phyloP scores from a whole-genome alignment of 805 yeast genomes.

The Metschnikowia gelsemii region DNA sequence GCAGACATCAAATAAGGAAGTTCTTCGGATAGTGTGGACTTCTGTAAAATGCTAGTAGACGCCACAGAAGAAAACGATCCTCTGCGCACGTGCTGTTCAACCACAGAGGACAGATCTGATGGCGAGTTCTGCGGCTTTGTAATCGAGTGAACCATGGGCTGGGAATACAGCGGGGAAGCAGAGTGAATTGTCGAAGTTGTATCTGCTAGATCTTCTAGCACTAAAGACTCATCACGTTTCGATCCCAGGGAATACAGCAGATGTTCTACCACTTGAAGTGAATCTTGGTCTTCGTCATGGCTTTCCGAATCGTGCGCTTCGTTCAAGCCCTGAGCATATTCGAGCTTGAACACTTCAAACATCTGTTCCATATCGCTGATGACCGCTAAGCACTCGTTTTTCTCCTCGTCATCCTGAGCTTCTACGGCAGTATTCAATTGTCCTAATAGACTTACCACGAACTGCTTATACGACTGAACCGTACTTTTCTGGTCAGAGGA shows the following conservation, averaged over 20 bases:
- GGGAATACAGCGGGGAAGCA: slow-evolving; percentile 22
- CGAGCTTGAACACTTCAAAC: slow-evolving; percentile 55
- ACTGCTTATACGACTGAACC: slow-evolving; percentile 50
- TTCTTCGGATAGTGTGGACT: slow-evolving; percentile 60
- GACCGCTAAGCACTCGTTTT: slow-evolving; percentile 65
- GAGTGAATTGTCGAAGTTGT: slow-evolving; percentile 25
- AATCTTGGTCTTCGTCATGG: neutral
- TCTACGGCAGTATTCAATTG: slow-evolving; percentile 58
- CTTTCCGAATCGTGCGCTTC: neutral
- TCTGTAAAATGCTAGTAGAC: slow-evolving; percentile 41
- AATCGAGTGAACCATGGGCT: slow-evolving; percentile 42
- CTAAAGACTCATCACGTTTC: slow-evolving; percentile 17
- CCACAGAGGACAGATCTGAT: slow-evolving; percentile 7
- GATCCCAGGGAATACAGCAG: neutral
- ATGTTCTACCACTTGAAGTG: neutral
- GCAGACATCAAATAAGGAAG: slow-evolving; percentile 67
- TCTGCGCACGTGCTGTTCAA: slow-evolving; percentile 21
- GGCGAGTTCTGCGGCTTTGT: slow-evolving; percentile 20
- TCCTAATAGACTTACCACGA: slow-evolving; percentile 55
- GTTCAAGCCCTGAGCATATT: slow-evolving; percentile 27
- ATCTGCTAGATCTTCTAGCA: slow-evolving; percentile 31
- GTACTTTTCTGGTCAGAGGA: slow-evolving; percentile 28
- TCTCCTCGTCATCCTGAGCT: slow-evolving; percentile 53
- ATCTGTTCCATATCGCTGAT: slow-evolving; percentile 70
- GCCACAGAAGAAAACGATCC: slow-evolving; percentile 31